Evolutionary conservation across 192 early-diverging fungal species (phyloP).

Genomic region (Podila clonocystis): DNA sequence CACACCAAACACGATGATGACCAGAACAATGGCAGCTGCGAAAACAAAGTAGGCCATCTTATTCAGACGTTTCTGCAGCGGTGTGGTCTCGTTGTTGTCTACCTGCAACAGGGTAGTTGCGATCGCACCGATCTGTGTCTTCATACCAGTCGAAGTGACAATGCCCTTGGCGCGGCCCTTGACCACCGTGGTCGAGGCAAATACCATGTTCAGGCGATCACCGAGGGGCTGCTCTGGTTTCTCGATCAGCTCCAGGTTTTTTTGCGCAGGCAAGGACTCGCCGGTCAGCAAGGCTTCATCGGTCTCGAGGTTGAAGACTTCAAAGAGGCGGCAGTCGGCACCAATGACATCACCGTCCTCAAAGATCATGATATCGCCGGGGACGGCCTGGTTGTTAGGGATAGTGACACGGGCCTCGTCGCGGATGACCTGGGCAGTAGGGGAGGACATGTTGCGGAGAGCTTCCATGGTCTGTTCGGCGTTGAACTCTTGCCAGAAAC

Average conservation of each 20-base stretch:
- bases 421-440: slow-evolving; percentile 85
- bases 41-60: slow-evolving; percentile 83
- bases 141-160: slow-evolving; percentile 82
- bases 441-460: slow-evolving; percentile 85
- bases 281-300: slow-evolving; percentile 93
- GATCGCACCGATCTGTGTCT: slow-evolving; percentile 93
- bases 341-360: slow-evolving; percentile 94
- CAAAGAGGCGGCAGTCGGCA: slow-evolving; percentile 88
- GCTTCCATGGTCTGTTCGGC: slow-evolving; percentile 95
- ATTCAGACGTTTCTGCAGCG: slow-evolving; percentile 73
- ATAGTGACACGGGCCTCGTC: slow-evolving; percentile 76
- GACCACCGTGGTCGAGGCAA: slow-evolving; percentile 86
- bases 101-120: slow-evolving; percentile 79
- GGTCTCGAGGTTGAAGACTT: slow-evolving; percentile 88
- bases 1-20: slow-evolving; percentile 85
- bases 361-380: slow-evolving; percentile 89
- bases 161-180: slow-evolving; percentile 93
- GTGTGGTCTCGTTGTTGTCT: slow-evolving; percentile 61
- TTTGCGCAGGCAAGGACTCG: slow-evolving; percentile 83
- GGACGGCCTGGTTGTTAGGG: slow-evolving; percentile 80
- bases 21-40: slow-evolving; percentile 70
- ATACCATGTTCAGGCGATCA: slow-evolving; percentile 90
- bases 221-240: slow-evolving; percentile 78
- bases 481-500: slow-evolving; percentile 91
- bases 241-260: slow-evolving; percentile 71